These are phyloP conservation scores for Phytopythium kandeliae DNA, from an alignment of 352 stramenopile genomes.

Conservation along the genomic window DNA sequence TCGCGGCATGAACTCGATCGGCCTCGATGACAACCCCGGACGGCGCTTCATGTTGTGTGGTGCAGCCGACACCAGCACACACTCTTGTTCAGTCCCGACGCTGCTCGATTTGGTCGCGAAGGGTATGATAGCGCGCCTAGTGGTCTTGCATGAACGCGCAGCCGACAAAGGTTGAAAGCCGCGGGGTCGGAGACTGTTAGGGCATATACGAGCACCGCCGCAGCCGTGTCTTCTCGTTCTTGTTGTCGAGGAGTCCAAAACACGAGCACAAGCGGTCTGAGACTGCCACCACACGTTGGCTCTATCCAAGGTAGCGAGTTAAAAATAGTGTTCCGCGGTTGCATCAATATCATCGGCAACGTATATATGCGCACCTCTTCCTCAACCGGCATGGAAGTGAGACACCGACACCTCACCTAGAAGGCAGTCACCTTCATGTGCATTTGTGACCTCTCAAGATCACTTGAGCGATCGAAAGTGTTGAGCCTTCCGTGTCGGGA, in stretches of 20 bases:
- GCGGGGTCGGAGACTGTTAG: not conserved
- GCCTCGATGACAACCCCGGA: slow-evolving; percentile 18
- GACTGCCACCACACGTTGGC: not conserved
- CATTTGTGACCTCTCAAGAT: no score
- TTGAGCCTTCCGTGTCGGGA: no score
- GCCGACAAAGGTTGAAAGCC: no score
- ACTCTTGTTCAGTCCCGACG: no score
- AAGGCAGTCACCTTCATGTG: not conserved
- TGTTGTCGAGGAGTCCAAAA: no score
- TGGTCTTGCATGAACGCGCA: no score
- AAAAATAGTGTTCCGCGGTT: not conserved
- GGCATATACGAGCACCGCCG: not conserved
- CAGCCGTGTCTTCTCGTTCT: no score
- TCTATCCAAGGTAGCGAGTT: not conserved
- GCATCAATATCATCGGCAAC: not conserved
- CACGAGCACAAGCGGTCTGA: not conserved
- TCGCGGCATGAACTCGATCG: slow-evolving; percentile 53
- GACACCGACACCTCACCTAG: not conserved
- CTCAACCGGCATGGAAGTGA: not conserved
- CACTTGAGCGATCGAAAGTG: no score
- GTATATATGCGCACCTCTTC: not conserved
- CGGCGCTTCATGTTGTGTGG: slow-evolving; percentile 43
- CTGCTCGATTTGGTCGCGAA: no score
- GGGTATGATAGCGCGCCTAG: no score
- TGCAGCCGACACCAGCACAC: no score